These are phyloP conservation scores for Apiospora sp. DNA, from an alignment of 2,329 filamentous ascomycete species.

Conservation along the genomic window DNA sequence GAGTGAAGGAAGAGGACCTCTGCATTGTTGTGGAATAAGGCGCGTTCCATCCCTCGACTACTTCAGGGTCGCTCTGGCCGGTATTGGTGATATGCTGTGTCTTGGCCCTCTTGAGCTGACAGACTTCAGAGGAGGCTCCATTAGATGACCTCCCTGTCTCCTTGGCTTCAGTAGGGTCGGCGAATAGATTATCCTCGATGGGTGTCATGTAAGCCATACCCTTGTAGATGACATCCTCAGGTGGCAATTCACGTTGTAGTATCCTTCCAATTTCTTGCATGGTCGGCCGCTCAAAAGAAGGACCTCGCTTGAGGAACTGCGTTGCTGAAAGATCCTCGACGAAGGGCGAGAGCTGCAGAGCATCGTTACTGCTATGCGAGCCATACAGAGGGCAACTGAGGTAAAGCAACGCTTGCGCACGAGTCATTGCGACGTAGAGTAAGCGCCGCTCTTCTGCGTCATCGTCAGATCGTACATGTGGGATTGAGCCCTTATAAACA, in stretches of 20 bases:
- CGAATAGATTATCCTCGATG: slow-evolving; percentile 73
- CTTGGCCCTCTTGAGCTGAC: slow-evolving; percentile 40
- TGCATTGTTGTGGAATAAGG: slow-evolving; percentile 70
- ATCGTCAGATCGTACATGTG: slow-evolving; percentile 86
- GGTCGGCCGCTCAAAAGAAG: slow-evolving; percentile 69
- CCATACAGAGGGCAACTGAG: slow-evolving; percentile 80
- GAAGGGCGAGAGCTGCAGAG: slow-evolving; percentile 76
- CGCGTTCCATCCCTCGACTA: slow-evolving; percentile 44
- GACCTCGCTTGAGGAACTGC: slow-evolving; percentile 63
- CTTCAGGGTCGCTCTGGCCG: slow-evolving; percentile 49
- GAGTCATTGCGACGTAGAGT: slow-evolving; percentile 96
- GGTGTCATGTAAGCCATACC: slow-evolving; percentile 61
- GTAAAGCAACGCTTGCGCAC: slow-evolving; percentile 86
- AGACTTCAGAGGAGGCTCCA: slow-evolving; percentile 28
- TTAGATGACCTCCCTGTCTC: slow-evolving; percentile 37
- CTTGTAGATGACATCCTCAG: slow-evolving; percentile 61
- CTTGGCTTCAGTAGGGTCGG: slow-evolving; percentile 64
- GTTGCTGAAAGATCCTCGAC: slow-evolving; percentile 56
- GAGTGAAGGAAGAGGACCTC: slow-evolving; percentile 63
- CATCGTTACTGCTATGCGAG: slow-evolving; percentile 62
- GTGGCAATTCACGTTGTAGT: slow-evolving; percentile 68
- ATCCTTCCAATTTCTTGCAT: slow-evolving; percentile 76
- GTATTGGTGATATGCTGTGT: slow-evolving; percentile 40
- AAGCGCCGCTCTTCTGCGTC: slow-evolving; percentile 86
- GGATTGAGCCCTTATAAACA: slow-evolving; percentile 89